Base-by-base conservation (phyloP, 805 yeast genomes). In the Nakazawaea pomicola region DNA sequence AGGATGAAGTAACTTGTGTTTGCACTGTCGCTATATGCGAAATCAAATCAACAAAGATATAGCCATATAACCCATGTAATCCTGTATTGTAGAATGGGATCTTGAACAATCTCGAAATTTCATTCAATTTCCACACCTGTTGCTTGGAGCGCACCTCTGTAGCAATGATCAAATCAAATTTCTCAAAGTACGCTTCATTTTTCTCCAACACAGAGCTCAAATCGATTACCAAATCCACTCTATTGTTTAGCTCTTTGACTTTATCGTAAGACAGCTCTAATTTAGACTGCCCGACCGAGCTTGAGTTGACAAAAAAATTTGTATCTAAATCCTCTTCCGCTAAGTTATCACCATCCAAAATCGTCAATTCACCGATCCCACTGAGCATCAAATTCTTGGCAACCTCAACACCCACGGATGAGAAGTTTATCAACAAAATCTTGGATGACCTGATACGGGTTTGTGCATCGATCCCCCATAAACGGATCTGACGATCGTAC, bases 381-480 rank as follows among this genome's bases (percentile, higher is more conserved):
- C 95, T 95, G 18, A 93, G 70, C 15, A 86, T 86, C 36, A 93
- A 59, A 58, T 90, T 90, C 60, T 93, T 91, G 28, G 81, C 76
- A 9, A 85, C 70, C 58, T 91, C 99, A 12, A 80, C 77, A 5
- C 95, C 95, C 7, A 86, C 70, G 1, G 87, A 86, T 9, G 90
- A 83, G 12, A 88, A 52, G 46, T 84, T 83, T 35, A 91, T 68
- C 32, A 93, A 52, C 33, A 90, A 63, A 4, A 91, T 70, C 33
- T 73, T 74, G 6, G 96, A 81, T 15, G 80, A 74, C 28, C 93
- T 72, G 67, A 91, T 76, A 33, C 78, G 60, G 30, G 77, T 70
- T 58, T 91, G 99, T 3, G 97, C 95, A 24, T 85, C 95, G 56
- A 93, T 68, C 2, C 99, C 99, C 99, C 99, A 91, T 16, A 91